A percentile compares a stretch with the other conserved stretches of the same genome.
Conservation (phyloP, 176 grass and related monocot genomes). For the Carex myosuroides region DNA sequence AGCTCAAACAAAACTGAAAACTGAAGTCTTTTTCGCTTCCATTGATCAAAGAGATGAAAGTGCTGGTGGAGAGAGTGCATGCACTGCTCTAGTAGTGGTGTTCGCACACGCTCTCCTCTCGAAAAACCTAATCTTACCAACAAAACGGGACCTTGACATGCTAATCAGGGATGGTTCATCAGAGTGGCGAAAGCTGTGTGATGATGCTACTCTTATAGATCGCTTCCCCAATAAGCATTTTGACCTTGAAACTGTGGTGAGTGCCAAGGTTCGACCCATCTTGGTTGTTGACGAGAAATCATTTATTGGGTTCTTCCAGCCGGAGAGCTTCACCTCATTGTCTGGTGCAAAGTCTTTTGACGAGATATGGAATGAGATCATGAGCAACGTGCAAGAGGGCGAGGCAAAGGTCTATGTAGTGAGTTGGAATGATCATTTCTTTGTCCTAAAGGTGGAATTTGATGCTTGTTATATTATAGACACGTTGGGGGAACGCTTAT, state of each 20-base stretch:
- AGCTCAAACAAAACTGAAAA: slow-evolving; percentile 58
- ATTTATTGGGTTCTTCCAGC: slow-evolving; percentile 95
- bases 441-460: slow-evolving; percentile 70
- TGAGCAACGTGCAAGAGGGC: neutral
- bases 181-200: slow-evolving; percentile 77
- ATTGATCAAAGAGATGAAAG: slow-evolving; percentile 90
- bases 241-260: slow-evolving; percentile 80
- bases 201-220: slow-evolving; percentile 35
- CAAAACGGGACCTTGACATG: slow-evolving; percentile 45
- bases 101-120: slow-evolving; percentile 61
- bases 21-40: slow-evolving; percentile 79
- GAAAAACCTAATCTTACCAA: slow-evolving; percentile 44
- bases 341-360: slow-evolving; percentile 81
- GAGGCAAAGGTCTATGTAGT: slow-evolving; percentile 59
- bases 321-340: slow-evolving; percentile 75
- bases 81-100: slow-evolving; percentile 80
- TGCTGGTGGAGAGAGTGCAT: slow-evolving; percentile 93
- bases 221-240: slow-evolving; percentile 89
- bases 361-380: slow-evolving; percentile 73
- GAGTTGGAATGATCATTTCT: slow-evolving; percentile 99
- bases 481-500: slow-evolving; percentile 82
- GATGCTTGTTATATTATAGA: slow-evolving; percentile 72
- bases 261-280: slow-evolving; percentile 46
- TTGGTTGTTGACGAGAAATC: slow-evolving; percentile 56
- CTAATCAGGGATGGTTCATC: slow-evolving; percentile 85